phyloP scores from a whole-genome alignment of 768 basidiomycete species.

The Leccinum obscurum region DNA sequence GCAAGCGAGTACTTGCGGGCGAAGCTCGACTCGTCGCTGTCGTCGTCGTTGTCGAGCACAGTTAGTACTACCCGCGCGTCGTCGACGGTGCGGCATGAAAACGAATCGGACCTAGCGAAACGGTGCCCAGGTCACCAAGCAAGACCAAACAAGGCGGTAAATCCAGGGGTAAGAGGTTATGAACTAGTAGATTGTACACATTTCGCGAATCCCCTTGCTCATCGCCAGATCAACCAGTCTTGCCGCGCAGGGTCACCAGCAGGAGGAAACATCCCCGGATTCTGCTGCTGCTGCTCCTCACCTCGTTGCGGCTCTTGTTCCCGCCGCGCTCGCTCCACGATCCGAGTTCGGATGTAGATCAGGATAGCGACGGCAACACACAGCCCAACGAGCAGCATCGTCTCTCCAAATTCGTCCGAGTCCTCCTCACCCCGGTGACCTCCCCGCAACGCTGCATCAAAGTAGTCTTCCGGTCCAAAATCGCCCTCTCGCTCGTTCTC shows the following conservation, averaged over 20 bases:
- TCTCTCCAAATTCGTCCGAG: conserved; percentile 74
- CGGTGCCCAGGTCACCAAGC: conserved; percentile 19
- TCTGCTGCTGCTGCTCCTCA: conserved; percentile 26
- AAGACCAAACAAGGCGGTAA: conserved; percentile 22
- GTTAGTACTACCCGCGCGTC: conserved; percentile 1
- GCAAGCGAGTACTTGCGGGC: background rate
- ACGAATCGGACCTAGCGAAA: background rate
- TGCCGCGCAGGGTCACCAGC: conserved; percentile 62
- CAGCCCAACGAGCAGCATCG: conserved; percentile 71
- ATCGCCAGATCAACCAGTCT: conserved; percentile 62
- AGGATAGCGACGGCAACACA: conserved; percentile 73
- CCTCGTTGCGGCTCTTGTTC: conserved; percentile 53
- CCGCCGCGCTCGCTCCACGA: conserved; percentile 69
- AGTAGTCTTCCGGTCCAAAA: conserved; percentile 81
- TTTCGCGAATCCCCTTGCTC: background rate
- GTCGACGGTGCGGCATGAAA: conserved; percentile 8
- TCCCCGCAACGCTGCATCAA: conserved; percentile 63
- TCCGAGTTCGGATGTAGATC: conserved; percentile 77
- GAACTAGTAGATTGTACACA: background rate
- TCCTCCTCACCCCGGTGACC: conserved; percentile 63
- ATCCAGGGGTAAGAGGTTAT: too few relatives aligned
- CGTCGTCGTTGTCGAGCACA: conserved; percentile 9
- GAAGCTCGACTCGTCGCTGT: conserved; percentile 5
- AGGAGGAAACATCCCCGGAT: conserved; percentile 56
- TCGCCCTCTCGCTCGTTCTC: conserved; percentile 75